Conservation (phyloP, 768 basidiomycete genomes). For the Lepiota subincarnata region DNA sequence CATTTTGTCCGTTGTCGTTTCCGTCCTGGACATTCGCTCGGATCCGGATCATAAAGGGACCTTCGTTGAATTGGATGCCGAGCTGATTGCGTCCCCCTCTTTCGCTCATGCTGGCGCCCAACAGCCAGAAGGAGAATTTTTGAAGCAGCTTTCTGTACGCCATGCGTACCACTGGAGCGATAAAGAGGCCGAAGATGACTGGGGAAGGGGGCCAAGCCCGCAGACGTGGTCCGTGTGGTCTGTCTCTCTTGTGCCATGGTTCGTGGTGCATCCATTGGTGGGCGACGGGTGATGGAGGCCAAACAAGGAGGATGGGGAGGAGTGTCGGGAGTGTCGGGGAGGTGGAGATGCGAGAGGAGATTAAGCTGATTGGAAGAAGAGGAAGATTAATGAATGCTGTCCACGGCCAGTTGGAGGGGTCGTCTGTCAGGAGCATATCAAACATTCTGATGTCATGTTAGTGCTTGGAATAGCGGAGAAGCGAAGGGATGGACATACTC, state of each 20-base stretch:
- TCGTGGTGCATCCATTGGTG: slow-evolving; percentile 27
- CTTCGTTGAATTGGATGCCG: slow-evolving; percentile 25
- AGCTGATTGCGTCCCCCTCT: slow-evolving; percentile 17
- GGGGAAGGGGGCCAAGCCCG: slow-evolving; percentile 58
- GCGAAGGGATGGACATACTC: slow-evolving; percentile 44
- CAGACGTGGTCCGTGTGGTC: slow-evolving; percentile 6
- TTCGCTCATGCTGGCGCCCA: slow-evolving; percentile 31
- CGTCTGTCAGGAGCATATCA: slow-evolving; percentile 58
- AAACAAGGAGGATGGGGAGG: slow-evolving; percentile 43
- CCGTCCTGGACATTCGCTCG: slow-evolving; percentile 21
- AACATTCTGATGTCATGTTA: slow-evolving; percentile 44
- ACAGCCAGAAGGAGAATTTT: slow-evolving; percentile 36
- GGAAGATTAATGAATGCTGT: slow-evolving; percentile 74
- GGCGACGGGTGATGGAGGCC: slow-evolving; percentile 37
- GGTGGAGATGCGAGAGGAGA: slow-evolving; percentile 53
- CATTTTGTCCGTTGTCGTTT: slow-evolving; percentile 11
- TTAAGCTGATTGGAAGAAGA: slow-evolving; percentile 62
- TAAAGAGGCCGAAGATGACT: slow-evolving; percentile 47
- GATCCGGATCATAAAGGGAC: slow-evolving; percentile 33
- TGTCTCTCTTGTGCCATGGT: slow-evolving; percentile 30
- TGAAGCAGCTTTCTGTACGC: slow-evolving; percentile 40
- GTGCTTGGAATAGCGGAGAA: not conserved
- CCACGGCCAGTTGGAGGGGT: slow-evolving; percentile 73
- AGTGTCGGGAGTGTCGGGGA: slow-evolving; percentile 30
- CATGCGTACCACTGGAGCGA: slow-evolving; percentile 44